Evolutionary conservation across 352 stramenopile genomes (phyloP).

Genomic region (Phytophthora pini): DNA sequence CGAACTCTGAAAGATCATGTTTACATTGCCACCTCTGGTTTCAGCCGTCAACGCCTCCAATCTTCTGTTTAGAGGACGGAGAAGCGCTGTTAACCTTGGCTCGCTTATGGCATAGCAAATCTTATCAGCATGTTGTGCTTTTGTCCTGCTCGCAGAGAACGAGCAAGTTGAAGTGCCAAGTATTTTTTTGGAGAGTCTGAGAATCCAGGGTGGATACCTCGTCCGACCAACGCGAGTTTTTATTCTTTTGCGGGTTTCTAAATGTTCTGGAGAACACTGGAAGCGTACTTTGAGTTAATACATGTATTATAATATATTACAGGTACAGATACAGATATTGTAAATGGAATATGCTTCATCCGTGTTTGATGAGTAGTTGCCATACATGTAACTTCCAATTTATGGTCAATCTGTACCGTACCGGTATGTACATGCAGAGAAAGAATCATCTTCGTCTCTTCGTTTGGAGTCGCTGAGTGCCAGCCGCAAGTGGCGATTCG

Average conservation of each 20-base stretch:
- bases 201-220: slow-evolving; percentile 12
- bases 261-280: no score
- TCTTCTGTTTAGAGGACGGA: slow-evolving; percentile 1
- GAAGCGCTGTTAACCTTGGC: background rate
- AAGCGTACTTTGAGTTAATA: no score
- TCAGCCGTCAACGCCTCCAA: slow-evolving; percentile 10
- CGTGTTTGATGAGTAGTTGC: no score
- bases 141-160: slow-evolving; percentile 2
- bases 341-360: no score
- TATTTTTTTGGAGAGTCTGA: background rate
- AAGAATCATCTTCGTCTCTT: slow-evolving; percentile 6
- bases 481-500: background rate
- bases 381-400: no score
- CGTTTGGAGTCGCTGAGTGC: background rate
- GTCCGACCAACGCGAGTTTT: background rate
- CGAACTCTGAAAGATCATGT: background rate
- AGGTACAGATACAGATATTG: no score
- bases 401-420: no score
- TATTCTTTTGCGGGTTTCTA: background rate
- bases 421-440: no score
- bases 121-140: slow-evolving; percentile 8
- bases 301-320: no score
- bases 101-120: slow-evolving; percentile 1
- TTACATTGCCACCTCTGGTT: background rate
- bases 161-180: slow-evolving; percentile 12